Conservation (phyloP, 306 rosid genomes). For the Trifolium dubium region DNA sequence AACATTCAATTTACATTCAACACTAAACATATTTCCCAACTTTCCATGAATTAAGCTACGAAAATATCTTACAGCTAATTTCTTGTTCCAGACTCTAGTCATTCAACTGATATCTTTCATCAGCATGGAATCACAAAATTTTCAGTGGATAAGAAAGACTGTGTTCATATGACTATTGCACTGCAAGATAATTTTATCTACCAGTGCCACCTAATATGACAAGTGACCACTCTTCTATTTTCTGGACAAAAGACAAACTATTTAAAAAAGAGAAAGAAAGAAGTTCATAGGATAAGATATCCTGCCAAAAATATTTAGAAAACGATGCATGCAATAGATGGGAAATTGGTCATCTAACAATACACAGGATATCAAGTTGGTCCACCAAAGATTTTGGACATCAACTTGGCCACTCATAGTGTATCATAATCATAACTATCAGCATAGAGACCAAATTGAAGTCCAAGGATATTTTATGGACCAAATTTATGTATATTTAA, state of each 20-base stretch:
- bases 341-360: not conserved
- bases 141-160: constrained; percentile 15
- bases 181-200: constrained; percentile 21
- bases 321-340: not conserved
- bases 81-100: not conserved
- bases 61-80: constrained; percentile 18
- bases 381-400: not conserved
- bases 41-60: constrained; percentile 3
- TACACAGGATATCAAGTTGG: not conserved
- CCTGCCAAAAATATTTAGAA: not conserved
- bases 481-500: not conserved
- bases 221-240: not conserved
- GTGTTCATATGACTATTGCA: constrained; percentile 6
- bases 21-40: constrained; percentile 5
- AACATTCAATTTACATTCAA: not conserved
- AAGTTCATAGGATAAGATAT: not conserved
- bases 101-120: constrained; percentile 17
- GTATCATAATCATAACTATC: constrained; percentile 4
- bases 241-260: not conserved
- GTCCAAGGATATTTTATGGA: constrained; percentile 6
- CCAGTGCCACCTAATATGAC: constrained; percentile 7
- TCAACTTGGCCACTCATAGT: not conserved
- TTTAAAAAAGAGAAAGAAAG: constrained; percentile 1
- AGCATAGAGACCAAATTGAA: constrained; percentile 6
- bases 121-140: constrained; percentile 5